Conservation (phyloP, 2,329 filamentous ascomycete species). For the Fulvia fulva region DNA sequence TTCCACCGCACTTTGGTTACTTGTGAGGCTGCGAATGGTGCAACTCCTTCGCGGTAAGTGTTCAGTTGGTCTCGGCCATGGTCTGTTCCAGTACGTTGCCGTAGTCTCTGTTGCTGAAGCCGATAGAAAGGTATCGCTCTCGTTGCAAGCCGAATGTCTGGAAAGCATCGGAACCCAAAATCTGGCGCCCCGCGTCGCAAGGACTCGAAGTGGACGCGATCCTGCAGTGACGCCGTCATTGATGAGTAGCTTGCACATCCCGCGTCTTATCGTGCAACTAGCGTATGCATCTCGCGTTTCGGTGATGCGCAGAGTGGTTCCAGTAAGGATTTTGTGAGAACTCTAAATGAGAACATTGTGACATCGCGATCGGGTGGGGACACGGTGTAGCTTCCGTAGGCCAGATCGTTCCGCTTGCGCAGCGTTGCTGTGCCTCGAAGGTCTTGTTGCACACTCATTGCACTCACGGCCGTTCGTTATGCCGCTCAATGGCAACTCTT, state of each 20-base stretch:
- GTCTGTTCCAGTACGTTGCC: no score
- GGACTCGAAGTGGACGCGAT: background rate
- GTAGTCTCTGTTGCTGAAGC: no score
- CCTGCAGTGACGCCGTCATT: background rate
- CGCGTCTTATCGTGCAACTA: background rate
- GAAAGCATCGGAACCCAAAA: background rate
- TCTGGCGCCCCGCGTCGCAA: background rate
- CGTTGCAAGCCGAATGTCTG: background rate
- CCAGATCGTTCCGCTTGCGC: background rate
- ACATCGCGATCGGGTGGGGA: background rate
- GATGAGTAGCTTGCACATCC: constrained; percentile 1
- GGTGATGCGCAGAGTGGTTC: background rate
- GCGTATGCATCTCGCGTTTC: background rate
- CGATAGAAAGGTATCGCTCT: background rate
- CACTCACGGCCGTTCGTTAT: background rate
- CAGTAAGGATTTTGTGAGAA: background rate
- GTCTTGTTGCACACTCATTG: background rate
- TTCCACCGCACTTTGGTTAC: no score
- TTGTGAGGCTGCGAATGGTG: no score
- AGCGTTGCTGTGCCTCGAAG: background rate
- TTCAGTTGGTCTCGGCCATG: no score
- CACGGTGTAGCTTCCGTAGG: background rate
- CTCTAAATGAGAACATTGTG: background rate
- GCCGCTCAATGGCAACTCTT: constrained; percentile 35
- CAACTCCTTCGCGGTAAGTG: no score